phyloP scores from a whole-genome alignment of 768 basidiomycete genomes.

The Erythrobasidium yunnanense region DNA sequence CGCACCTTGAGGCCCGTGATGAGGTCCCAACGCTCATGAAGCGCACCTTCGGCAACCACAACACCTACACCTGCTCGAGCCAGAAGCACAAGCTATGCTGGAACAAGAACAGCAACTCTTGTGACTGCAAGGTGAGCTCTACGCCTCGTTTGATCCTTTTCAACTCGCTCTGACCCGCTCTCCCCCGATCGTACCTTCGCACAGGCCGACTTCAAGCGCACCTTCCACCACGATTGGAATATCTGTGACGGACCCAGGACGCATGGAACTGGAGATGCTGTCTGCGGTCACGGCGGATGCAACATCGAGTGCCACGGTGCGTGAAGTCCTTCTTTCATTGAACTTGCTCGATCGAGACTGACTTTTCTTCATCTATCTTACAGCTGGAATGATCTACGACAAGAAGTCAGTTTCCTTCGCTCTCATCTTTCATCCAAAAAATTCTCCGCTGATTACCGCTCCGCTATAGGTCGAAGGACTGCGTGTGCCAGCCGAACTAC shows the following conservation, averaged over 20 bases:
- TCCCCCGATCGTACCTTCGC: too few relatives aligned
- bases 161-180: too few relatives aligned
- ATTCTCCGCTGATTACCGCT: too few relatives aligned
- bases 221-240: not conserved
- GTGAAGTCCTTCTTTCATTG: not conserved
- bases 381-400: too few relatives aligned
- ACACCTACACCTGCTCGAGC: not conserved
- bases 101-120: not conserved
- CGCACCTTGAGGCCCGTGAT: not conserved
- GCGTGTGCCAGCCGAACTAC: too few relatives aligned
- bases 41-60: not conserved
- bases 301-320: not conserved
- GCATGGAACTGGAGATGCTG: not conserved
- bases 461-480: too few relatives aligned
- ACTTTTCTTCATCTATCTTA: too few relatives aligned
- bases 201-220: not conserved
- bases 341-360: too few relatives aligned
- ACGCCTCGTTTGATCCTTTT: too few relatives aligned
- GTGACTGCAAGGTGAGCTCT: too few relatives aligned
- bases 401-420: too few relatives aligned
- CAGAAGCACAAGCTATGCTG: not conserved
- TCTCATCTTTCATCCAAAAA: too few relatives aligned
- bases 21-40: not conserved
- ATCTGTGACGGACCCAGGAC: not conserved
- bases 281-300: not conserved